Conservation (phyloP, 2,329 filamentous ascomycete genomes). For the Scleromitrula shiraiana region DNA sequence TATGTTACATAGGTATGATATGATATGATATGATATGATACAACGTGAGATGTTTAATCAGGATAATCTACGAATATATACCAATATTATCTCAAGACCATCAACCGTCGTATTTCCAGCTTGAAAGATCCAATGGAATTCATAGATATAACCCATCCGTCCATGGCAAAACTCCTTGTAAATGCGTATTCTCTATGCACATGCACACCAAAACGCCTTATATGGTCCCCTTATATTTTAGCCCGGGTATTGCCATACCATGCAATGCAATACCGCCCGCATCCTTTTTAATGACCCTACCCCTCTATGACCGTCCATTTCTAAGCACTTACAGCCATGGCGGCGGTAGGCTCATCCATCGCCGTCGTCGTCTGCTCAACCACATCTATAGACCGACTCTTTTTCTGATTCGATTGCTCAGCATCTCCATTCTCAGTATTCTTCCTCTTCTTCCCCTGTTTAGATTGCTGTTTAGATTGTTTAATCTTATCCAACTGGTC, state of each 20-base stretch:
- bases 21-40: background rate
- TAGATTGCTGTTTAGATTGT: conserved; percentile 11
- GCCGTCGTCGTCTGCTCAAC: background rate
- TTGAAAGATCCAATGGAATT: too few species aligned
- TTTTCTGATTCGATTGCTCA: background rate
- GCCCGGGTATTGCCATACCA: background rate
- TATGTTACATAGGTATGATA: too few species aligned
- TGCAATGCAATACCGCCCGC: background rate
- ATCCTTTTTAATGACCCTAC: background rate
- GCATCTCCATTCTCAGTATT: background rate
- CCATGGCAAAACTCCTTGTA: conserved; percentile 2
- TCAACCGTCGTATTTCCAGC: too few species aligned
- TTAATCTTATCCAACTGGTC: conserved; percentile 1
- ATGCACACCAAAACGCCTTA: conserved; percentile 1
- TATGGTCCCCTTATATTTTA: background rate
- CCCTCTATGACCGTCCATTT: background rate
- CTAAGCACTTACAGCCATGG: conserved; percentile 3
- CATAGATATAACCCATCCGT: too few species aligned
- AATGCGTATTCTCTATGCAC: conserved; percentile 2
- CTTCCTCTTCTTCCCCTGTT: conserved; percentile 4
- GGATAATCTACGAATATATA: background rate
- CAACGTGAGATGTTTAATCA: background rate
- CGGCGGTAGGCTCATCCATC: background rate
- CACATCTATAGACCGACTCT: conserved; percentile 1
- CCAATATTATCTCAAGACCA: background rate